phyloP scores from a whole-genome alignment of 2,329 filamentous ascomycete genomes.

The Parascedosporium putredinis region DNA sequence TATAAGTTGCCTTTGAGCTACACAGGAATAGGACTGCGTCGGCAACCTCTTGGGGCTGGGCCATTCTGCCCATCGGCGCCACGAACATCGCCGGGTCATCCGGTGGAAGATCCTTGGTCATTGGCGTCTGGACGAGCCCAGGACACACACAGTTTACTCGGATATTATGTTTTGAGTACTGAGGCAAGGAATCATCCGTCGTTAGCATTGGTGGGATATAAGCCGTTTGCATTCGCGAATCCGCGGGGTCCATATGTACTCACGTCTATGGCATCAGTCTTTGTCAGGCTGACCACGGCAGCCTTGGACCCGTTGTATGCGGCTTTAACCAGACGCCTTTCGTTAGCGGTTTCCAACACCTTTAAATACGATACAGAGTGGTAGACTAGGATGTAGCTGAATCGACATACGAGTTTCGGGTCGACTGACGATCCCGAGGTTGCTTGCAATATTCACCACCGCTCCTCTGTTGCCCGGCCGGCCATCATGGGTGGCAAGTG shows the following conservation, averaged over 20 bases:
- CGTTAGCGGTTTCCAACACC: not conserved
- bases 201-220: too few species aligned
- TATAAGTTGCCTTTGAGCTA: constrained; percentile 32
- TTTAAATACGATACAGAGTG: not conserved
- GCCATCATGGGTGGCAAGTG: constrained; percentile 30
- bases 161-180: constrained; percentile 34
- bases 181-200: too few species aligned
- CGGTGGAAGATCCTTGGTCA: constrained; percentile 27
- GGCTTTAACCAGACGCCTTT: constrained; percentile 16
- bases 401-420: constrained; percentile 26
- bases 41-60: constrained; percentile 33
- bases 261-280: constrained; percentile 36
- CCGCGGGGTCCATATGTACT: constrained; percentile 10
- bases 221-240: too few species aligned
- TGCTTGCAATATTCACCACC: constrained; percentile 34
- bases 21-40: constrained; percentile 34
- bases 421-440: constrained; percentile 30
- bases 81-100: constrained; percentile 22
- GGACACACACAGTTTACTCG: constrained; percentile 35
- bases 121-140: constrained; percentile 34
- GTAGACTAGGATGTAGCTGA: not conserved
- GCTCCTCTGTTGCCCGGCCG: constrained; percentile 28
- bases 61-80: constrained; percentile 27
- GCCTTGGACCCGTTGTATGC: constrained; percentile 36
- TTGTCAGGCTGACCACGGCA: constrained; percentile 33